Evolutionary conservation across 1,284 basidiomycete genomes (phyloP), one percentile per base, ranked within the genome.

Genomic region (Ganoderma lucidum): DNA sequence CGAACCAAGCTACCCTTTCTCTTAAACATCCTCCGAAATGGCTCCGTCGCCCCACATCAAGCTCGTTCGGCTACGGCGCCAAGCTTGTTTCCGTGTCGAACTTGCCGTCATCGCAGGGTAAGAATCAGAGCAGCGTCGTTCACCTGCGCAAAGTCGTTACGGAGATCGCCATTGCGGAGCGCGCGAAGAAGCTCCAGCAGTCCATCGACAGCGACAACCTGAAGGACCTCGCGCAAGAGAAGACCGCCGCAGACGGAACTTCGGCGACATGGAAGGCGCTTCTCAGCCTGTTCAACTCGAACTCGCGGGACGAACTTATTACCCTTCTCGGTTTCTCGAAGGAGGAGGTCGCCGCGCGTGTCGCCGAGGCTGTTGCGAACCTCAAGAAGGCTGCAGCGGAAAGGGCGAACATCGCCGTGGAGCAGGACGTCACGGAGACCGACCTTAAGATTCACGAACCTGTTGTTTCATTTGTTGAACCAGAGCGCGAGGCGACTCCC

Each of bases 1-100:
- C 83, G 2, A 85, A 80, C 9, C 82, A 85, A 65, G 83, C 84
- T 15, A 89, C 90, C n/a, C 85, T 95, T 60, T 96, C 93, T 1
- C 89, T 97, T 71, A 92, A 94, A 79, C 94, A 97, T 75, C 93
- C 96, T 6, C 98, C 98, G 9, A 98, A 96, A 79, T 99, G 98
- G 98, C 89, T 99, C 53, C 91, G 94, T 53, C 88, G 96, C 30
- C 96, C 97, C 1, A 86, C 89, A 0, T 92, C 92, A 0, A 90
- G 87, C 60, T 90, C 95, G 1, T 99, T 98, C 76, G 97, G 97
- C 1, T 99, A 97, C 75, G 96, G 97, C 17, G 97, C 97, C 58
- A 91, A 94, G 75, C 86, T 99, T 23, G 89, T 95, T 28, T 88
- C 90, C 1, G 90, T 94, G 5, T 90, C 88, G 60, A 96, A 96